Evolutionary conservation across 225 moss, liverwort and hornwort genomes (phyloP).

Genomic region (Asterella californica): DNA sequence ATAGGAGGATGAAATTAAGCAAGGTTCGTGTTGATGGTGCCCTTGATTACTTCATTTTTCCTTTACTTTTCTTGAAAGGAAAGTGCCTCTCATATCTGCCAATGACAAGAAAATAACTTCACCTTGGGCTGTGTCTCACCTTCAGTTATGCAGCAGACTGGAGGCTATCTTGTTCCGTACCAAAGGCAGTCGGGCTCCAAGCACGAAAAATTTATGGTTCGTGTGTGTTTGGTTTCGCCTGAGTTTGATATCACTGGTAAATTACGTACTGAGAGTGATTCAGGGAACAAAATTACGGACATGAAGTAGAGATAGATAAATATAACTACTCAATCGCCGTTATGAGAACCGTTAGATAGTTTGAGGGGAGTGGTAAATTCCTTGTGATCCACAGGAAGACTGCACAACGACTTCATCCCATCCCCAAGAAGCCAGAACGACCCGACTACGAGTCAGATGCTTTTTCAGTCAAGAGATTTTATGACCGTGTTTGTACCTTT

Average conservation of each 20-base stretch:
- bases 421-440: constrained; percentile 34
- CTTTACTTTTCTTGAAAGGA: neutral
- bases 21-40: neutral
- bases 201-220: constrained; percentile 35
- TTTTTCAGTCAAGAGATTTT: constrained; percentile 62
- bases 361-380: neutral
- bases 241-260: neutral
- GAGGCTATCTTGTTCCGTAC: constrained; percentile 34
- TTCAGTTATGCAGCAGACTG: constrained; percentile 31
- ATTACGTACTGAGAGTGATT: neutral
- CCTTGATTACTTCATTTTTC: neutral
- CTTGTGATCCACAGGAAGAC: constrained; percentile 46
- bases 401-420: constrained; percentile 43
- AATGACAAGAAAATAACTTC: neutral
- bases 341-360: neutral
- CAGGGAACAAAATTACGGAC: neutral
- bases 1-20: neutral
- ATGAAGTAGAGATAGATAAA: neutral
- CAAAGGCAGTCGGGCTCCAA: constrained; percentile 42
- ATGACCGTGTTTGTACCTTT: constrained; percentile 74
- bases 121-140: neutral
- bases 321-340: neutral
- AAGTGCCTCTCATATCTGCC: neutral
- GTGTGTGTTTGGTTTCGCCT: neutral
- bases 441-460: constrained; percentile 54